These are phyloP conservation scores for Alloteropsis angusta DNA, from an alignment of 202 grass and related monocot species.

Conservation along the genomic window DNA sequence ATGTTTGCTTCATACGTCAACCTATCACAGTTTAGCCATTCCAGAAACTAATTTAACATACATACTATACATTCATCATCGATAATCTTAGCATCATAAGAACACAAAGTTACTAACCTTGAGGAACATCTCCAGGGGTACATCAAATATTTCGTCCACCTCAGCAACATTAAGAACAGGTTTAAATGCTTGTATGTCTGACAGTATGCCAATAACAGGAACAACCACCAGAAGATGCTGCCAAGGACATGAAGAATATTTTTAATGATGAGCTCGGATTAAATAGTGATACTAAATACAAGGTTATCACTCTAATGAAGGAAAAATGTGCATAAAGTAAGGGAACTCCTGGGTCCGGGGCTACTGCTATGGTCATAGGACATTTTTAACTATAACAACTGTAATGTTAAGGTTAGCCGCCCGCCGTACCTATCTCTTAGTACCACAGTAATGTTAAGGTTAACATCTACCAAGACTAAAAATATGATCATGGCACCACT, in stretches of 20 bases:
- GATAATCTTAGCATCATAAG: not conserved
- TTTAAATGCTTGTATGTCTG: slow-evolving; percentile 42
- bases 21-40: not conserved
- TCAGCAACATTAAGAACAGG: slow-evolving; percentile 48
- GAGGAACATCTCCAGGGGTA: slow-evolving; percentile 87
- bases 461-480: not conserved
- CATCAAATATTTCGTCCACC: slow-evolving; percentile 71
- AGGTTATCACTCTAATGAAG: not conserved
- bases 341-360: not conserved
- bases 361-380: not conserved
- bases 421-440: not conserved
- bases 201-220: slow-evolving; percentile 57
- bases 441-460: not conserved
- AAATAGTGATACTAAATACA: not conserved
- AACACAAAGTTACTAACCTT: slow-evolving; percentile 47
- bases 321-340: not conserved
- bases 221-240: slow-evolving; percentile 71
- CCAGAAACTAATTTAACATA: not conserved
- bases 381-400: not conserved
- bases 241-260: slow-evolving; percentile 8
- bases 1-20: not conserved
- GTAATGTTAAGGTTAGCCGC: not conserved
- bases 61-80: not conserved
- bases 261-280: not conserved
- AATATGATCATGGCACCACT: not conserved